Base-by-base conservation (phyloP, 1,284 basidiomycete genomes). In the Sanghuangporus sanghuang region DNA sequence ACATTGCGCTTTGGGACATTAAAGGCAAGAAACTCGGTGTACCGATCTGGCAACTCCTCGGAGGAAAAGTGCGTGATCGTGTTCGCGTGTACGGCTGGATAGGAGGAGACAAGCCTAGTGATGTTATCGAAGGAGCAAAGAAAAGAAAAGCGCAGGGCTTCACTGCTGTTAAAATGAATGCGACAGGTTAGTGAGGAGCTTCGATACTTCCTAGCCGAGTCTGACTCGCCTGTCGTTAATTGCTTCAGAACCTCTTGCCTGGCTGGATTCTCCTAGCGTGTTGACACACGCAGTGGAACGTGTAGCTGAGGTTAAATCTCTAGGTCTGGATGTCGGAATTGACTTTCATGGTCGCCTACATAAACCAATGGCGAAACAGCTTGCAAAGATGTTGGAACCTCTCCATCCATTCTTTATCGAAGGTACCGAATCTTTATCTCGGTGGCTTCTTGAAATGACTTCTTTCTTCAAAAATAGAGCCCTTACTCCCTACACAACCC, bases 151-250 rank as follows among this genome's bases (percentile, higher is more conserved):
- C 76, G 14, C 85, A 92, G 72, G 89, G 89, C 2, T 92, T 92
- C 73, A 87, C 85, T 0, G 84, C 85, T 2, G 88, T 92, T 54
- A 89, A 89, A 78, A 92, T 90, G 89, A 92, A 92, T 71, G 88
- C 80, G 7, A 85, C 82, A 12, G 80, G 84, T 81, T 63, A 46
- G 73, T 69, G 27, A 55, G 21, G 16, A 23, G 27, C 16, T 42
- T 46, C 44, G 6, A n/a, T 23, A 36, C 35, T 32, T 32, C 27
- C 83, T 80, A 81, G 76, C 83, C 38, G 81, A 82, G 68, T 81
- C 78, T n/a, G 80, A 82, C 0, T 67, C 67, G n/a, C 35, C 23
- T 40, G 35, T 48, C 39, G 7, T 4, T 5, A 38, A 59, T 16
- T 16, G 27, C 67, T 52, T 76, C 53, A 66, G 66, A 68, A 40